A percentile compares a stretch with the other conserved stretches of the same genome.
Conservation (phyloP, 805 yeast genomes). For the Cyberlindnera nakhonratchasimensis region DNA sequence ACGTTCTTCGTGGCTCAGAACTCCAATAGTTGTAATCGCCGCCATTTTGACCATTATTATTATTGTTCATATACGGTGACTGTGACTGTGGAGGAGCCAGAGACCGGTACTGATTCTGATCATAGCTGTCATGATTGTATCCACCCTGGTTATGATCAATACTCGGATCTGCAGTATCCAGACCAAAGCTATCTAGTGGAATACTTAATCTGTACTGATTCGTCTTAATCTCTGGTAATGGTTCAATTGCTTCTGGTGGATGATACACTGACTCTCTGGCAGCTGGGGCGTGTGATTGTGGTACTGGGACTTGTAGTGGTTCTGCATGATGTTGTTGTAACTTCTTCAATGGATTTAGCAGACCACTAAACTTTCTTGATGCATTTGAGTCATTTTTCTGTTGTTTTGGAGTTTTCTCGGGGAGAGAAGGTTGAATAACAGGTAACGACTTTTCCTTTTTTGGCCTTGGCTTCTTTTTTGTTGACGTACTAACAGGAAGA, state of each 20-base stretch:
- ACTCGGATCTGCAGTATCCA: constrained; percentile 7
- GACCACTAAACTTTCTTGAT: constrained; percentile 11
- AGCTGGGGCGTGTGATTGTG: constrained; percentile 4
- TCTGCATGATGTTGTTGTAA: constrained; percentile 4
- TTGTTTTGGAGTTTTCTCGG: constrained; percentile 3
- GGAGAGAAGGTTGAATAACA: constrained; percentile 1
- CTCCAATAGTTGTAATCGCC: constrained; percentile 19
- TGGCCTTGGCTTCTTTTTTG: constrained; percentile 2
- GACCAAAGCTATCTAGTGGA: constrained; percentile 25
- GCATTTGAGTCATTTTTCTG: constrained; percentile 10
- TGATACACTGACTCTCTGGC: constrained; percentile 9
- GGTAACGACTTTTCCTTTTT: constrained; percentile 14
- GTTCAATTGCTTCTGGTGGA: constrained; percentile 24
- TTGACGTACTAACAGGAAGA: constrained; percentile 12
- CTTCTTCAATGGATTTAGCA: constrained; percentile 10
- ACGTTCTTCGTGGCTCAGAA: constrained; percentile 8
- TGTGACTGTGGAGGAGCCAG: constrained; percentile 15
- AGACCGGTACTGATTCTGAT: constrained; percentile 11
- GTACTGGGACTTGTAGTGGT: constrained; percentile 12
- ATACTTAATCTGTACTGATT: constrained; percentile 27
- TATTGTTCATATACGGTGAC: too few relatives aligned
- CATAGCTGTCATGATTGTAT: constrained; percentile 2
- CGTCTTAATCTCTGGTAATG: constrained; percentile 25
- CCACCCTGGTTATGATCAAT: constrained; percentile 1
- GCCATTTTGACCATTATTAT: neutral